Base-by-base conservation (phyloP, 495 filamentous ascomycete species). In the Cercophora newfieldiana region DNA sequence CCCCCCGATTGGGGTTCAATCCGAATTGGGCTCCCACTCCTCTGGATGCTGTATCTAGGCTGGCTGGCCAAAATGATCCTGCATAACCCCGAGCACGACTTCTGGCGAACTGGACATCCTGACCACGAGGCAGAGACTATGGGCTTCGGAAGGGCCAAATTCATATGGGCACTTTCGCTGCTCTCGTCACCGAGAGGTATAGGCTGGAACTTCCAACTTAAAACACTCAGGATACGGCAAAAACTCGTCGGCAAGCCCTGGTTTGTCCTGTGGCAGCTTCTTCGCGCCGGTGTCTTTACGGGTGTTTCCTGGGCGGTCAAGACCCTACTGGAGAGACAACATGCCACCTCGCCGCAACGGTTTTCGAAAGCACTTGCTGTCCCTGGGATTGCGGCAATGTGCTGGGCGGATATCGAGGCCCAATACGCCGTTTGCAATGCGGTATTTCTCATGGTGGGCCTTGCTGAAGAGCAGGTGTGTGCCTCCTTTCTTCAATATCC, bases 51-150 rank as follows among this genome's bases (percentile, higher is more conserved):
- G 21, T 55, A 63, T 25, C 61, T 63, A 3, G 61, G 26, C 49
- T 63, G 61, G 61, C 26, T 54, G 48, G 29, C 61, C 48, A 63
- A 63, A 26, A 63, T 63, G 49, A 3, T 31, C 1, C 33, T 63
- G 2, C 61, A 63, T 21, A 24, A 21, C 3, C 61, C 61, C 3
- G 61, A 63, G 25, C 61, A 63, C 25, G 61, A 63, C 28, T 63
- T 54, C 18, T 63, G 49, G 61, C 48, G 47, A n/a, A 30, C 31
- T 10, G 48, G 57, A 10, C 25, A 28, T 4, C 30, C 61, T 19
- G 48, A 5, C 25, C 47, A 37, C 26, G 61, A 55, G 25, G 48
- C 61, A 16, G 44, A 63, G 49, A 10, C 10, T 1, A 50, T 50
- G 26, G 7, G 16, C 4, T 21, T 1, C 4, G 57, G 57, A 3